These are phyloP conservation scores for Ascochyta pisi DNA, from an alignment of 2,329 filamentous ascomycete species.

Conservation along the genomic window DNA sequence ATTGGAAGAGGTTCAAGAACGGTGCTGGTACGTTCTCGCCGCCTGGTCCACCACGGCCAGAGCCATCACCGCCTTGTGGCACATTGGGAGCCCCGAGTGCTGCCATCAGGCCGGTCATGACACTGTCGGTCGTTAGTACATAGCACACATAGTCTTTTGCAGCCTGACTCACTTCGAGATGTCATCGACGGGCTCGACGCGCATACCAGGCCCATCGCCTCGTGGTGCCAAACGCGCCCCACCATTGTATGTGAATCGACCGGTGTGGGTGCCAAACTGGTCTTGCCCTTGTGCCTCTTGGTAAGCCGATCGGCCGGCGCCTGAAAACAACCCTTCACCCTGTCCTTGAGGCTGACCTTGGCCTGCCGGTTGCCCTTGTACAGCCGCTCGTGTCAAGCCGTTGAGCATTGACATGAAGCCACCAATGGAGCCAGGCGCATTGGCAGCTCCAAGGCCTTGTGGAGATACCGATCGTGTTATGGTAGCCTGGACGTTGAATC, in stretches of 20 bases:
- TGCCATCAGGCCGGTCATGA: slow-evolving; percentile 44
- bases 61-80: slow-evolving; percentile 14
- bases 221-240: slow-evolving; percentile 56
- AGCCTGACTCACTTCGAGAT: slow-evolving; percentile 40
- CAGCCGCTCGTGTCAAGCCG: slow-evolving; percentile 50
- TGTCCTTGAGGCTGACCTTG: slow-evolving; percentile 26
- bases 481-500: slow-evolving; percentile 46
- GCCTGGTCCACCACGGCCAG: slow-evolving; percentile 11
- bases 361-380: slow-evolving; percentile 17
- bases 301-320: slow-evolving; percentile 21
- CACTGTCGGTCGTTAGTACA: slow-evolving; percentile 32
- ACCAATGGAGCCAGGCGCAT: slow-evolving; percentile 42
- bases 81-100: slow-evolving; percentile 37
- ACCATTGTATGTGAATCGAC: slow-evolving; percentile 42
- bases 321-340: slow-evolving; percentile 24
- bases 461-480: slow-evolving; percentile 44
- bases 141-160: slow-evolving; percentile 46
- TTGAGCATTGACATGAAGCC: slow-evolving; percentile 57
- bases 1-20: slow-evolving; percentile 54
- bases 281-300: slow-evolving; percentile 25
- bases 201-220: slow-evolving; percentile 59
- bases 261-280: slow-evolving; percentile 20
- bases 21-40: slow-evolving; percentile 37
- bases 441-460: slow-evolving; percentile 23
- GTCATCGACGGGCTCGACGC: slow-evolving; percentile 55